Evolutionary conservation across 2,329 filamentous ascomycete species (phyloP).

Genomic region (Claviceps quebecensis): DNA sequence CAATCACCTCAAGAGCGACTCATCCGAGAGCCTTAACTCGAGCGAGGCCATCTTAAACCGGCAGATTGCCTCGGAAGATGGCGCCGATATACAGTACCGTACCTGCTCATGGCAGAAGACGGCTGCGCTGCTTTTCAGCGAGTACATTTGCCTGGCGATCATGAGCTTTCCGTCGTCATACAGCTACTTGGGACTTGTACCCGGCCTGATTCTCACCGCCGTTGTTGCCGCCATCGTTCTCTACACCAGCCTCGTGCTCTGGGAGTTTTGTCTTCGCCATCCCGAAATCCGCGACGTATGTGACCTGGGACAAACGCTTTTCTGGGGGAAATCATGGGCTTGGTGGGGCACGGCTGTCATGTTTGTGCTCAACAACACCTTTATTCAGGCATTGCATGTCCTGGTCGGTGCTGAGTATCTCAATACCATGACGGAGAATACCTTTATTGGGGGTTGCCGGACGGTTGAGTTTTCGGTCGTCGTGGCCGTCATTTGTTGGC

Average conservation of each 20-base stretch:
- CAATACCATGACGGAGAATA: conserved; percentile 68
- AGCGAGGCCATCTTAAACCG: conserved; percentile 36
- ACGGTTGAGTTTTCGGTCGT: conserved; percentile 71
- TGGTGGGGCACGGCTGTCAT: conserved; percentile 62
- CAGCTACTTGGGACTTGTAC: conserved; percentile 72
- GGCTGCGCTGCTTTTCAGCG: conserved; percentile 76
- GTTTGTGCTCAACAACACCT: conserved; percentile 90
- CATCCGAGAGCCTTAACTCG: conserved; percentile 30
- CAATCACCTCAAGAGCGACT: conserved; percentile 18
- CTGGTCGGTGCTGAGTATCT: conserved; percentile 75
- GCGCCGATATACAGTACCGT: conserved; percentile 74
- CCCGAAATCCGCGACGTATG: conserved; percentile 87
- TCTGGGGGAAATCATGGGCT: conserved; percentile 67
- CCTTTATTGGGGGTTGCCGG: conserved; percentile 48
- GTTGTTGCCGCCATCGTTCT: conserved; percentile 66
- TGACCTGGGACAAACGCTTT: conserved; percentile 90
- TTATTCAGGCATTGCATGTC: conserved; percentile 73
- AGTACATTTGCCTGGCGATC: conserved; percentile 85
- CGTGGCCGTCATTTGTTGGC: conserved; percentile 59
- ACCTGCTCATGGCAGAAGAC: conserved; percentile 96
- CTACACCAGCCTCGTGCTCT: conserved; percentile 52
- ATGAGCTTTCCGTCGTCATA: conserved; percentile 97
- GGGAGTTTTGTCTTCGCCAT: conserved; percentile 83
- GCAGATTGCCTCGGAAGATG: conserved; percentile 65
- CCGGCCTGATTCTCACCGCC: conserved; percentile 67